Evolutionary conservation across 2,329 filamentous ascomycete genomes (phyloP).

Genomic region (Incumbomyces delicatus): DNA sequence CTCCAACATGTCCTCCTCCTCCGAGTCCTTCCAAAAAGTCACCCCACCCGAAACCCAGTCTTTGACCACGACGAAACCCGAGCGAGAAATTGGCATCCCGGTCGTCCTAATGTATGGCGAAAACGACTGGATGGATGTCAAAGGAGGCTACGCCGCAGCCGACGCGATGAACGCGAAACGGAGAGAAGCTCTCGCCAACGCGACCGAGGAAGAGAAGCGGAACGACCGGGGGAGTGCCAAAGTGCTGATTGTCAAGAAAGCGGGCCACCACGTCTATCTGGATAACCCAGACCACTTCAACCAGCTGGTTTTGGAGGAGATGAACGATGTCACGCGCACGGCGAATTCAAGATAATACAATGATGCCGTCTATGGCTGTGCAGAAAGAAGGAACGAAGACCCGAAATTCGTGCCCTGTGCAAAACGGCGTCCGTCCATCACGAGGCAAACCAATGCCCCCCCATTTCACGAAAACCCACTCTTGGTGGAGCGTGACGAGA

Average conservation of each 20-base stretch:
- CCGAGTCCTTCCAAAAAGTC: neutral
- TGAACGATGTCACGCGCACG: slow-evolving; percentile 48
- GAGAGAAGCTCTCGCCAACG: slow-evolving; percentile 49
- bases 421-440: no score
- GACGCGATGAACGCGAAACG: slow-evolving; percentile 66
- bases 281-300: slow-evolving; percentile 65
- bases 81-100: slow-evolving; percentile 59
- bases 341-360: no score
- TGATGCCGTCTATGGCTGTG: no score
- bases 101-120: slow-evolving; percentile 94
- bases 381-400: no score
- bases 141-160: slow-evolving; percentile 69
- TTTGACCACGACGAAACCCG: slow-evolving; percentile 14
- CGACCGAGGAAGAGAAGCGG: slow-evolving; percentile 56
- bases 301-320: slow-evolving; percentile 52
- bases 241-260: slow-evolving; percentile 65
- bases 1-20: slow-evolving; percentile 3
- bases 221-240: slow-evolving; percentile 71
- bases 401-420: no score
- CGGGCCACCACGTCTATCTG: slow-evolving; percentile 63
- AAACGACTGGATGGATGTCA: slow-evolving; percentile 97
- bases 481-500: no score
- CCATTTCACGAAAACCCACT: no score
- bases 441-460: no score
- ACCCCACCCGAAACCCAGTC: slow-evolving; percentile 16